phyloP scores from a whole-genome alignment of 2,329 filamentous ascomycete genomes.

The Talaromyces amestolkiae region DNA sequence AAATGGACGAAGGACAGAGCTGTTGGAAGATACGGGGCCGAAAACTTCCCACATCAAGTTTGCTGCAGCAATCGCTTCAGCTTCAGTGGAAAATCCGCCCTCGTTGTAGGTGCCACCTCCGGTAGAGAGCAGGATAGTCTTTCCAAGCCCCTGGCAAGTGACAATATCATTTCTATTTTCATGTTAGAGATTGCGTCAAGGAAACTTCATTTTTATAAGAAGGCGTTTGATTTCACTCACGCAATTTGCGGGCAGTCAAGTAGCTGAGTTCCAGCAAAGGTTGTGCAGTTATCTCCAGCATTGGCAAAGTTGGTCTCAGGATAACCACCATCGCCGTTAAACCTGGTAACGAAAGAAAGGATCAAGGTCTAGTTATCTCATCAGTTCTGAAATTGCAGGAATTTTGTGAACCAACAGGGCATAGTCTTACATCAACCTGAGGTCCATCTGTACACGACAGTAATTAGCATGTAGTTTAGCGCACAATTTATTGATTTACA shows the following conservation, averaged over 20 bases:
- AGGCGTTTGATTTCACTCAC: constrained; percentile 40
- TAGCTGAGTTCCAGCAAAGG: constrained; percentile 57
- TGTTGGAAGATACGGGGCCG: constrained; percentile 53
- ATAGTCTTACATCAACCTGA: constrained; percentile 15
- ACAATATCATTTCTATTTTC: constrained; percentile 45
- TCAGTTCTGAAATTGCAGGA: neutral
- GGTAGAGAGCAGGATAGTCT: constrained; percentile 70
- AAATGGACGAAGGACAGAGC: constrained; percentile 61
- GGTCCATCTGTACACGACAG: neutral
- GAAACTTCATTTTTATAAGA: neutral
- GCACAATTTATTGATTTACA: neutral
- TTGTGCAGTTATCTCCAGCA: constrained; percentile 58
- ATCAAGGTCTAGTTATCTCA: constrained; percentile 61
- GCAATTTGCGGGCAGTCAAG: constrained; percentile 65
- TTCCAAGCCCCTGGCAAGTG: constrained; percentile 63
- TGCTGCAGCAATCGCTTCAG: constrained; percentile 56
- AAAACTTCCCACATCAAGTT: constrained; percentile 68
- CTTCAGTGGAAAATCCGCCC: constrained; percentile 59
- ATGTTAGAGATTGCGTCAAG: neutral
- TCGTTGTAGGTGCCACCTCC: constrained; percentile 70
- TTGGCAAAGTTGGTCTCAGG: constrained; percentile 64
- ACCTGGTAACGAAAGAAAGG: constrained; percentile 60
- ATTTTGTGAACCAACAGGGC: neutral
- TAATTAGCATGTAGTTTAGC: neutral
- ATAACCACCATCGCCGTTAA: constrained; percentile 51